Base-by-base conservation (phyloP, 306 rosid species). In the Luffa aegyptiaca region DNA sequence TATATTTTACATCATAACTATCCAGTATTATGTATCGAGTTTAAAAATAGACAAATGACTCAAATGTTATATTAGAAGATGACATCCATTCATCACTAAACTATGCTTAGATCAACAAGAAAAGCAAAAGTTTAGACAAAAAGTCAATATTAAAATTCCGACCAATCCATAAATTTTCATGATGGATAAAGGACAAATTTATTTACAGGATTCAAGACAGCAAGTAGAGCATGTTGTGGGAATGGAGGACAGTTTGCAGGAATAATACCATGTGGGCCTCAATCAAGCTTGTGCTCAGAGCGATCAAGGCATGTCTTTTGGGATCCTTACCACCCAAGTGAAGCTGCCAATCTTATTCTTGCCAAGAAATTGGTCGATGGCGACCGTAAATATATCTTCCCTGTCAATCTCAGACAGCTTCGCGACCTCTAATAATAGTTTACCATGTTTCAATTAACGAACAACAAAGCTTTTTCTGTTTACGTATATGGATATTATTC, bases 251-350 rank as follows among this genome's bases (percentile, higher is more conserved):
- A 91, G 74, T 91, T 87, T 65, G 96, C 99, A 10, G 99, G 97
- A 45, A 93, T 95, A 85, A 75, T 95, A 56, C 99, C 99, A 52
- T 95, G 99, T 76, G 97, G 99, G 5, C 96, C 97, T 5, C 88
- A 90, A 0, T 95, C 99, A 0, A 93, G 91, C 12, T 53, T 95
- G 81, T 95, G 99, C 49, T 35, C 83, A 0, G 97, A 95, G 49
- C 83, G 97, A 65, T 45, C 84, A 26, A 84, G 78, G 84, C 97
- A 95, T 80, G 97, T 95, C 6, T 95, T 95, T 82, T 95, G 97
- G 97, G 97, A 95, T 86, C 99, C 97, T 39, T 93, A 91, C 79
- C 99, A 95, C 57, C 97, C 99, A 12, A 95, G 97, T 37, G 97
- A 95, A 41, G 96, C 99, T 68, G 90, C 99, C 46, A 93, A 95